These are phyloP conservation scores for Salix purpurea DNA, from an alignment of 345 rosid genomes.

Conservation along the genomic window DNA sequence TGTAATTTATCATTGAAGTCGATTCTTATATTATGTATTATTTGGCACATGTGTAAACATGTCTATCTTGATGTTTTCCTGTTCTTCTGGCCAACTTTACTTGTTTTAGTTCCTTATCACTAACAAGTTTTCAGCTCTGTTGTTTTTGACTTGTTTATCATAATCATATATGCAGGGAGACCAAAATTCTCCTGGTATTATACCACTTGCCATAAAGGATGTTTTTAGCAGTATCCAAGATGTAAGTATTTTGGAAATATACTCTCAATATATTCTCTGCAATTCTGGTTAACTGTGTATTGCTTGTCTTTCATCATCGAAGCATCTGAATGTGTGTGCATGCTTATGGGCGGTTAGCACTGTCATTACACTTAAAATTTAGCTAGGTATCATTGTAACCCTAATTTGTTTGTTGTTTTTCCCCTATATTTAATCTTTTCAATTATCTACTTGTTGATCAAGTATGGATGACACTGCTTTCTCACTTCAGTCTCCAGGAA, in stretches of 20 bases:
- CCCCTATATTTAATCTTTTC: background rate
- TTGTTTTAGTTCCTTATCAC: conserved; percentile 2
- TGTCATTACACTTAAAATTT: background rate
- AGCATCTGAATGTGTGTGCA: background rate
- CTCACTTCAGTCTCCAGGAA: conserved; percentile 86
- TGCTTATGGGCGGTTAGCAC: background rate
- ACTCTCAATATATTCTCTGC: background rate
- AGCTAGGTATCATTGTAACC: too few species aligned
- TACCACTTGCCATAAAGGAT: conserved; percentile 96
- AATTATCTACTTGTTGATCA: background rate
- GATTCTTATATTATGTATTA: background rate
- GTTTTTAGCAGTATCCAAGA: conserved; percentile 98
- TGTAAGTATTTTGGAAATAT: conserved; percentile 43
- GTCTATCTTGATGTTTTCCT: background rate
- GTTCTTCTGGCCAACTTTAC: background rate
- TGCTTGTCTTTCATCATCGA: background rate
- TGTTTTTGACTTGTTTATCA: background rate
- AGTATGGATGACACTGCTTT: conserved; percentile 18
- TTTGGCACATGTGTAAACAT: background rate
- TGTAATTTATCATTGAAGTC: background rate
- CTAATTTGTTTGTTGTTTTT: background rate
- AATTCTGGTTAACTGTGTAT: background rate
- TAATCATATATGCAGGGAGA: conserved; percentile 67
- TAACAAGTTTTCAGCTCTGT: background rate
- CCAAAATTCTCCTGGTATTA: conserved; percentile 89